Evolutionary conservation across 805 yeast species (phyloP), one percentile per base, ranked within the genome.

Genomic region (Suhomyces vadensis): DNA sequence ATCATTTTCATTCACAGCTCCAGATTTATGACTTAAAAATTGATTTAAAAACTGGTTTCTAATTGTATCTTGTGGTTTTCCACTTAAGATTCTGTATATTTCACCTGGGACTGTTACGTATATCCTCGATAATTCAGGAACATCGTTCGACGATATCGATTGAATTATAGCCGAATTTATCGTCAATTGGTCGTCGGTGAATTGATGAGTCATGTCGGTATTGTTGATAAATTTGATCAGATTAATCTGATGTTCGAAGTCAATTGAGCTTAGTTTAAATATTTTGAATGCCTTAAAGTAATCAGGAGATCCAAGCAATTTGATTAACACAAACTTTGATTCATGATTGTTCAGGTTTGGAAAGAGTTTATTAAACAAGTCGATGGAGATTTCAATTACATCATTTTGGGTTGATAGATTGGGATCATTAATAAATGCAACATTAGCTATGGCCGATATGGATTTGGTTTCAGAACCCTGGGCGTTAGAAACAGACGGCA

Each of bases 81-180:
- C 55, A 23, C 59, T 56, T 19, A 76, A 56, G 2, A 67, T 55
- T n/a, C 56, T 53, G 45, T 67, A 65, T 6, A 80, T 58, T 14
- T 68, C 58, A 5, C 57, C 56, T 20, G 82, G 85, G 5, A 78
- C 73, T 8, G 73, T 71, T 1, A 67, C 64, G 4, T 79, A 79
- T 5, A 78, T 67, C 5, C 69, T 64, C 3, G 75, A 50, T 9
- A 82, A 65, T 8, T 60, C 54, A 0, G 70, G 66, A 20, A 83
- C 67, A 5, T 54, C 51, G 1, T 54, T 43, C 4, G 52, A 21
- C 16, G 56, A 60, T 14, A 77, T 58, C 1, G 71, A 60, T 33
- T 60, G 69, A 6, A 77, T 52, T 4, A 67, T 50, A 22, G 75
- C 70, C 2, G 57, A 51, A 23, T 67, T 69, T 19, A 79, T 50